These are phyloP conservation scores for Brassica cretica DNA, from an alignment of 345 rosid genomes.

Conservation along the genomic window DNA sequence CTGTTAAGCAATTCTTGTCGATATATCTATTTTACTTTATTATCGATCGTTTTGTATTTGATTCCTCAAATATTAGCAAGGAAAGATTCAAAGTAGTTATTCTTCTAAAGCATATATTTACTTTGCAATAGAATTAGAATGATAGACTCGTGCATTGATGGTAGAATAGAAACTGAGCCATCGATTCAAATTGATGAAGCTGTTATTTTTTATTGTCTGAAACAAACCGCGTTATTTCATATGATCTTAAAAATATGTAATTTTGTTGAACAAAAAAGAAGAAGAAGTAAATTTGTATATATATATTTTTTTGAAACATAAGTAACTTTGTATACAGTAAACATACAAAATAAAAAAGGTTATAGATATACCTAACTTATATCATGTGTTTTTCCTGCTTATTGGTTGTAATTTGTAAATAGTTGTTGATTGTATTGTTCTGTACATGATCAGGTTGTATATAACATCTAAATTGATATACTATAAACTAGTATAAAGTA, in stretches of 20 bases:
- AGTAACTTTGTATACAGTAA: background rate
- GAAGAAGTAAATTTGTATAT: no score
- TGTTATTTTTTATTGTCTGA: background rate
- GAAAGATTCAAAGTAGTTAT: background rate
- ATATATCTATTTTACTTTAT: background rate
- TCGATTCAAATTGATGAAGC: background rate
- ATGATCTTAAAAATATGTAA: background rate
- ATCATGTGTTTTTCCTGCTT: background rate
- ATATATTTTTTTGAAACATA: no score
- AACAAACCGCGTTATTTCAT: background rate
- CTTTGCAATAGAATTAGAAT: background rate
- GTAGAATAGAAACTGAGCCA: background rate
- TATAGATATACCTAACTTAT: background rate
- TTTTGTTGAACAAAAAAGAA: background rate
- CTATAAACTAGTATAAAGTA: background rate
- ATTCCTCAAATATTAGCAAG: conserved; percentile 17
- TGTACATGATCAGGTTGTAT: background rate
- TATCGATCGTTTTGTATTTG: conserved; percentile 5
- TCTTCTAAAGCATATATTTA: background rate
- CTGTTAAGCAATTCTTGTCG: background rate
- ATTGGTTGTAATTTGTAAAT: background rate
- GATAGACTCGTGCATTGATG: background rate
- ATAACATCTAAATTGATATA: background rate
- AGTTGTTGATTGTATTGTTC: background rate
- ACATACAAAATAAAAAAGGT: background rate